Evolutionary conservation across 176 grass and related monocot genomes (phyloP), one percentile per base, ranked within the genome.

Genomic region (Aegilops sharonensis): DNA sequence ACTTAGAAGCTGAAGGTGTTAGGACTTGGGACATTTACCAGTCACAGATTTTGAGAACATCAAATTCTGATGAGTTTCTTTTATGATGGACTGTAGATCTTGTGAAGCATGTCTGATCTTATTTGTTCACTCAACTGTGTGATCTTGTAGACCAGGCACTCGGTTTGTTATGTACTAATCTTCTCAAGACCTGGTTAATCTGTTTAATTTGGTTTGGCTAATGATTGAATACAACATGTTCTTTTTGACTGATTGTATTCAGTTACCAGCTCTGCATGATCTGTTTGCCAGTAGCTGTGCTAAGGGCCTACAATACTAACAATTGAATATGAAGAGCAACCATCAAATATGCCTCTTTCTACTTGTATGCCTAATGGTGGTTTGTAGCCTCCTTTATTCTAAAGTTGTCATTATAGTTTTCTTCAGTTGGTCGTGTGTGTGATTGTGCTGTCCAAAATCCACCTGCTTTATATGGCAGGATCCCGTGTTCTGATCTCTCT

Each of bases 401-500:
- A 88, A 88, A 91, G 64, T 82, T 77, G 54, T n/a, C 81, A 85
- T 85, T 68, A 77, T 81, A 70, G 79, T 72, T 85, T 81, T 66
- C 71, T 72, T 78, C 43, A n/a, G 57, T 65, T 79, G 31, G 81
- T 14, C 61, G 40, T 77, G 50, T 76, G 85, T 68, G 29, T 64
- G 30, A 68, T 54, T 64, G 73, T 36, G 14, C 60, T 61, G 31
- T 64, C 68, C 61, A 81, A 71, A 79, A 85, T 78, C 84, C 78
- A 64, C 47, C 3, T 54, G 48, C 81, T 88, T 77, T 88, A 78
- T 40, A 21, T 66, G 31, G 65, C 74, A 87, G 65, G 74, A 87
- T 83, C 84, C 75, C 78, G 79, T 78, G 43, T 65, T 67, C 70
- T 64, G 81, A 84, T 84, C 20, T 81, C 24, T 62, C 81, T 62